Conservation (phyloP, 306 rosid species). For the Abrus precatorius region DNA sequence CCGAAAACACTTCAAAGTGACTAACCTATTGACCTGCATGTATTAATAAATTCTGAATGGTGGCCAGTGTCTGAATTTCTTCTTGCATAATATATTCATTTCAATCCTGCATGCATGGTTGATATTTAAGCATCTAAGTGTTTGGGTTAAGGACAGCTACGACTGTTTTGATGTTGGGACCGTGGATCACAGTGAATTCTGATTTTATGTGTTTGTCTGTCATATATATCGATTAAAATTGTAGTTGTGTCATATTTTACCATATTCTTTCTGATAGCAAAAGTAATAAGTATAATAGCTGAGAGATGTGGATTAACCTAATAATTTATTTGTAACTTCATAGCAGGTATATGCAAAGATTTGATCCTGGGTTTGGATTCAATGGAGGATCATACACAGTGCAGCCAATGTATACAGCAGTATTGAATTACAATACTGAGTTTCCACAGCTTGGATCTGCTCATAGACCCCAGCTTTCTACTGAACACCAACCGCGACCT, state of each 20-base stretch:
- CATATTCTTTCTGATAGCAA: slow-evolving; percentile 15
- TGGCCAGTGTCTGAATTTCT: slow-evolving; percentile 1
- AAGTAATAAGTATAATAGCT: background rate
- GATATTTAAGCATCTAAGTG: slow-evolving; percentile 1
- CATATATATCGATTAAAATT: background rate
- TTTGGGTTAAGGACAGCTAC: background rate
- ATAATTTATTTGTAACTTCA: slow-evolving; percentile 33
- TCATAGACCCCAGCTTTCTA: slow-evolving; percentile 81
- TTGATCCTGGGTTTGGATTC: slow-evolving; percentile 97
- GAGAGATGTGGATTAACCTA: slow-evolving; percentile 18
- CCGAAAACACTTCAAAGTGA: background rate
- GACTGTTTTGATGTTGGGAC: background rate
- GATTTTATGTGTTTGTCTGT: slow-evolving; percentile 7
- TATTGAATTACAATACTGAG: slow-evolving; percentile 89
- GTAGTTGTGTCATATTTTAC: slow-evolving; percentile 10
- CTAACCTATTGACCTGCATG: background rate
- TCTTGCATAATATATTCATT: background rate
- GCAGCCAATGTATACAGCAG: slow-evolving; percentile 92
- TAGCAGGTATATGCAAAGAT: slow-evolving; percentile 93
- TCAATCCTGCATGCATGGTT: background rate
- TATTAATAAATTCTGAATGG: background rate
- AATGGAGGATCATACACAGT: slow-evolving; percentile 86
- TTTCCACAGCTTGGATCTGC: slow-evolving; percentile 94
- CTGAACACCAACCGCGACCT: slow-evolving; percentile 81
- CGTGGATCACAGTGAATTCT: background rate